Evolutionary conservation across 2,329 filamentous ascomycete genomes (phyloP), one percentile per base, ranked within the genome.

Genomic region (Plenodomus tracheiphilus): DNA sequence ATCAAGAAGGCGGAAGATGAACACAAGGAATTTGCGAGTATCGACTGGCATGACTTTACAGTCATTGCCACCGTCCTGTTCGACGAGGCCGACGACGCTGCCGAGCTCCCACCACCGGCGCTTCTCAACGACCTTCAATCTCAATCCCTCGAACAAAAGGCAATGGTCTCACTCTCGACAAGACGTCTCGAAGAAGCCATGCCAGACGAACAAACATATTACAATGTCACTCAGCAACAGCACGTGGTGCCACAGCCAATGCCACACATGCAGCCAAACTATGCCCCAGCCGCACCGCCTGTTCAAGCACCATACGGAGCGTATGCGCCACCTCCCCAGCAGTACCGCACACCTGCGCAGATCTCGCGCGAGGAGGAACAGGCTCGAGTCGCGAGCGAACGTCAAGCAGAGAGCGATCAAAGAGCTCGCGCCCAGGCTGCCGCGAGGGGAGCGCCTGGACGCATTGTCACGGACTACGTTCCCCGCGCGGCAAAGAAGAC

Each of bases 11-110:
- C 87, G 35, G 89, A 95, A 67, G 85, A 91, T 65, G 89, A 96
- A 71, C 86, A 86, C 64, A 69, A 85, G 41, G 81, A 82, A 44
- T 88, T 94, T 72, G 88, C 88, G 1, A 88, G 94, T 62, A 94
- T 99, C 55, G 94, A 99, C 73, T 99, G 94, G 94, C 90, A 96
- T 67, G 93, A 97, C 69, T 99, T 99, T 64, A 87, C 93, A 28
- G 88, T 99, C 17, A 91, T 97, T 38, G 94, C 97, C 74, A 97
- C 92, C 0, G 92, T 99, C 45, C 80, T 91, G 15, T 99, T 99
- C 72, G 91, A 85, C 49, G 92, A 96, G 60, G 83, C 84, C 34
- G 94, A 99, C 70, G 92, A 97, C 59, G 83, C 89, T 55, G 85
- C 86, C 32, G 87, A 94, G 56, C 85, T 99, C 10, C 92, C 93